phyloP scores from a whole-genome alignment of 257 asterid species.

The Agastache rugosa region DNA sequence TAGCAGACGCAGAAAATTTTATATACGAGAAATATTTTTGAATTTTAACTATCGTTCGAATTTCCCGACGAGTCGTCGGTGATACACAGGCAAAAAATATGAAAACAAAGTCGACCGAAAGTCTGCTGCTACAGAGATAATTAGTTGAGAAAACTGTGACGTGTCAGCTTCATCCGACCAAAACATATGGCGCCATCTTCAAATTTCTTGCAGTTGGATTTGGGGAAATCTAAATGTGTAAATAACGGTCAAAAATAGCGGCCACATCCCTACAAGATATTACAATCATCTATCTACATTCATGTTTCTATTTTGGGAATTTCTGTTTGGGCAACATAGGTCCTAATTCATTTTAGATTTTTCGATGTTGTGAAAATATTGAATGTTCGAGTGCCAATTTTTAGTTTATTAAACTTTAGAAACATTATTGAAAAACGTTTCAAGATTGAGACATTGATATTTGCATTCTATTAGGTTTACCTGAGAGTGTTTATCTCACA shows the following conservation, averaged over 20 bases:
- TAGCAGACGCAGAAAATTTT: too few species aligned
- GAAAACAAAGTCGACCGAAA: neutral
- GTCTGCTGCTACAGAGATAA: slow-evolving; percentile 9
- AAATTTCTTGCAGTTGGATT: slow-evolving; percentile 12
- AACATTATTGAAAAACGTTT: too few species aligned
- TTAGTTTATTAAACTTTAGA: too few species aligned
- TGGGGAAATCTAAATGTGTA: neutral
- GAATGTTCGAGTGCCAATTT: too few species aligned
- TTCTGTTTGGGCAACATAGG: neutral
- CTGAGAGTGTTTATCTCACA: neutral
- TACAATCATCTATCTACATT: neutral
- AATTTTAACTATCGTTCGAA: too few species aligned
- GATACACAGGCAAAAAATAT: neutral
- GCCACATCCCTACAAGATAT: slow-evolving; percentile 20
- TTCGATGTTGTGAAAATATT: too few species aligned
- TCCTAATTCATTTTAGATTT: too few species aligned
- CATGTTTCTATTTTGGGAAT: neutral
- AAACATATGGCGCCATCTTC: slow-evolving; percentile 31
- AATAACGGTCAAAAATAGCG: slow-evolving; percentile 26
- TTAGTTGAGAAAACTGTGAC: neutral
- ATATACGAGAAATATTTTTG: too few species aligned
- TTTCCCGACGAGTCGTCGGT: too few species aligned
- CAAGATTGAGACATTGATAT: too few species aligned
- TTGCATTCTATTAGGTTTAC: neutral
- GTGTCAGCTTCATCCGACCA: slow-evolving; percentile 1